A percentile compares a stretch with the other conserved stretches of the same genome.
Conservation (phyloP, 2,329 filamentous ascomycete genomes). For the Teratosphaeria epicoccoides region DNA sequence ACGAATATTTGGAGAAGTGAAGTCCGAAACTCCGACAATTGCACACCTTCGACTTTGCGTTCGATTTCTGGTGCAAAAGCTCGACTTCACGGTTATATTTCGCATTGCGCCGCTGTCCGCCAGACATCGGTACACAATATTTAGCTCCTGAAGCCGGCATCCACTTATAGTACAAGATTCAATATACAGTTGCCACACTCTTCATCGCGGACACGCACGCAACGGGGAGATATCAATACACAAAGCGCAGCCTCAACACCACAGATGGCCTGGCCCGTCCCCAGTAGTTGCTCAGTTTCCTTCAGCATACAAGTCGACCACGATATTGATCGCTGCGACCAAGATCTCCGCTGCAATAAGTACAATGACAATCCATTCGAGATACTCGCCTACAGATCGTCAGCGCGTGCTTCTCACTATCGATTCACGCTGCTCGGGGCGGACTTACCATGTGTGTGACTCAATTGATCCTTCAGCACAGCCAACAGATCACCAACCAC, state of each 20-base stretch:
- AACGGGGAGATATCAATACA: background rate
- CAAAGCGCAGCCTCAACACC: background rate
- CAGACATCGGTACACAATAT: no score
- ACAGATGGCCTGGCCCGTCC: background rate
- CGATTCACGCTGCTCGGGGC: background rate
- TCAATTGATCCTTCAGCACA: constrained; percentile 89
- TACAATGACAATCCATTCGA: constrained; percentile 64
- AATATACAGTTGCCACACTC: background rate
- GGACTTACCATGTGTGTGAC: constrained; percentile 73
- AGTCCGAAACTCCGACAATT: no score
- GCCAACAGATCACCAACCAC: constrained; percentile 90
- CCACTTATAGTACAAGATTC: background rate
- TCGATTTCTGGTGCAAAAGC: no score
- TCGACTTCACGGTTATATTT: no score
- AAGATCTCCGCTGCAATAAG: constrained; percentile 93
- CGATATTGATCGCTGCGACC: constrained; percentile 76
- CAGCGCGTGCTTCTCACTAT: background rate
- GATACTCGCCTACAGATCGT: constrained; percentile 31
- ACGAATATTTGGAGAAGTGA: no score
- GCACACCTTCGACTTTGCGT: no score
- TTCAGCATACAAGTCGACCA: constrained; percentile 78
- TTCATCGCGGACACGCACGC: background rate
- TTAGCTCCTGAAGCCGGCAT: no score
- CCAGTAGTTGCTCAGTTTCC: constrained; percentile 5
- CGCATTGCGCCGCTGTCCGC: no score